Base-by-base conservation (phyloP, 768 basidiomycete species). In the Psilocybe cyanescens region DNA sequence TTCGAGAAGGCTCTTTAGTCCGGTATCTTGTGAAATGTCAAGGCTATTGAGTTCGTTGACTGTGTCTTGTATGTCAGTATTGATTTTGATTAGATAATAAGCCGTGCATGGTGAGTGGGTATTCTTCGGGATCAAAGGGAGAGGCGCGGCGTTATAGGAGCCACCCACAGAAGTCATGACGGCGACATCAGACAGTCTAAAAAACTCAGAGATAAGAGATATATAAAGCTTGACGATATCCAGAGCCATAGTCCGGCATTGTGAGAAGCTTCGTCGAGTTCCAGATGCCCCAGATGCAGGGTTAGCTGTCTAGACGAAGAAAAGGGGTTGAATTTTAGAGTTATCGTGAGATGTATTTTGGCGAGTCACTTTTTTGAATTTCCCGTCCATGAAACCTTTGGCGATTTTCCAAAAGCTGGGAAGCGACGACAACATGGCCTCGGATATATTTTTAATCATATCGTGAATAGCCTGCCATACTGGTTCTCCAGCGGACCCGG, bases 401-500 rank as follows among this genome's bases (percentile, higher is more conserved):
- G 92, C 89, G 51, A 99, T 92, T 71, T 88, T 91, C 94, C 95
- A 97, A 76, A 98, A 98, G 68, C 85, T 93, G 12, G 97, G 95
- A 24, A 99, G 82, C 1, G 90, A 84, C n/a, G 88, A 80, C 11
- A 95, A 74, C 73, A 98, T 83, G 44, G 85, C 85, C 71, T 98
- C 96, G 3, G 94, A 95, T n/a, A 95, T 72, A 66, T 83, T 88
- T 78, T 94, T 95, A 52, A 95, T 86, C 79, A 98, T 80, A 44
- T 87, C 84, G 54, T 87, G 79, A 29, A 91, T 85, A 2, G 87
- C 86, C 66, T 87, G 83, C 97, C 97, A 99, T 24, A 87, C 85
- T 35, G 92, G 86, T 62, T 89, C 85, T 28, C 88, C 91, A 24
- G 83, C 82, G 8, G 87, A 84, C 72, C 87, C 84, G 4, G 87